Conservation (phyloP, 2,329 filamentous ascomycete genomes). For the Trichoderma sp. region DNA sequence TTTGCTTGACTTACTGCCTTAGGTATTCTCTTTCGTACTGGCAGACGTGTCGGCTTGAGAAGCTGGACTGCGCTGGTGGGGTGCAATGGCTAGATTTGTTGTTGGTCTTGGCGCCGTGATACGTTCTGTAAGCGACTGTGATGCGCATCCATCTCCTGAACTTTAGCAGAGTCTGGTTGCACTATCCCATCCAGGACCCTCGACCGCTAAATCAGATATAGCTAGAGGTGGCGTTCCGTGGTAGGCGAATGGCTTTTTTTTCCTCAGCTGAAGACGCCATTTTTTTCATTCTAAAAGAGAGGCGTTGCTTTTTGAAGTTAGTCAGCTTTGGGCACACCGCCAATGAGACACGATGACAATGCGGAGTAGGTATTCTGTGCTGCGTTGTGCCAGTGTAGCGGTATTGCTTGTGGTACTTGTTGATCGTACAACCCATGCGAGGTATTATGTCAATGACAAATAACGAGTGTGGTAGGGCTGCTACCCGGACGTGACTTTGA, state of each 20-base stretch:
- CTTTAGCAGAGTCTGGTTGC: not conserved
- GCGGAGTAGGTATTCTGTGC: slow-evolving; percentile 1
- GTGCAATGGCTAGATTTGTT: not conserved
- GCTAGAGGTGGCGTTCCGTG: slow-evolving; percentile 14
- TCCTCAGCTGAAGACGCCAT: slow-evolving; percentile 20
- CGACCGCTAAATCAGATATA: not conserved
- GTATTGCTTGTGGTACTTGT: not conserved
- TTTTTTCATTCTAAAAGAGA: not conserved
- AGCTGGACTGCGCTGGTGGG: not conserved
- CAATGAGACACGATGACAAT: slow-evolving; percentile 6
- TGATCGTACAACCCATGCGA: not conserved
- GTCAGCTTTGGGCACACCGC: not conserved
- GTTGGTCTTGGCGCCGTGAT: slow-evolving; percentile 8
- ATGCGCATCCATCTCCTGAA: slow-evolving; percentile 11
- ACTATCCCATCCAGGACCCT: not conserved
- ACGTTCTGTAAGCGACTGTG: slow-evolving; percentile 1
- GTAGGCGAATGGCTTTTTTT: not conserved
- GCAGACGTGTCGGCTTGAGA: not conserved
- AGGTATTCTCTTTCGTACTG: not conserved
- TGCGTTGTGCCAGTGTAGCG: not conserved
- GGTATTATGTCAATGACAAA: not conserved
- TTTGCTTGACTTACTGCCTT: not conserved
- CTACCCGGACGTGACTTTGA: not conserved
- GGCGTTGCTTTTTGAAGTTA: slow-evolving; percentile 3
- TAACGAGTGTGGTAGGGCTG: not conserved